phyloP scores from a whole-genome alignment of 306 rosid genomes.

The Sicyos baderoa region DNA sequence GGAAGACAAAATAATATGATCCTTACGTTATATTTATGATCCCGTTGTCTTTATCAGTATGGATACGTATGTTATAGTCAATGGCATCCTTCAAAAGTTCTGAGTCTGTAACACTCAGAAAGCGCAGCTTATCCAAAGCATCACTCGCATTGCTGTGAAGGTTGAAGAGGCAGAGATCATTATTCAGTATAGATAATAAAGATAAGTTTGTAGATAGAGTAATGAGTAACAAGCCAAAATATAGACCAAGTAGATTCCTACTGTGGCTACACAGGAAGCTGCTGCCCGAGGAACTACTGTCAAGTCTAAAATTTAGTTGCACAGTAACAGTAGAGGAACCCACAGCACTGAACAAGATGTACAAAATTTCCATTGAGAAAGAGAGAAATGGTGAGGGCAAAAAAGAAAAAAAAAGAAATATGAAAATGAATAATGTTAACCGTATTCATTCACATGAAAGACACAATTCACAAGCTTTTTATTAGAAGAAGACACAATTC shows the following conservation, averaged over 20 bases:
- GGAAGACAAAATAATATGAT: background rate
- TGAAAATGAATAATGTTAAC: background rate
- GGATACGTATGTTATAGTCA: conserved; percentile 77
- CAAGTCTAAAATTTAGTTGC: background rate
- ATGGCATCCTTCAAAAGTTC: conserved; percentile 61
- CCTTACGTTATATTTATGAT: conserved; percentile 65
- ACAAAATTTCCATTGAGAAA: background rate
- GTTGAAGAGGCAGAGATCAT: background rate
- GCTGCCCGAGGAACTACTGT: background rate
- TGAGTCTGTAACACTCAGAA: conserved; percentile 76
- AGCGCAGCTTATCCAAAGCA: conserved; percentile 93
- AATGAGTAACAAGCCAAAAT: background rate
- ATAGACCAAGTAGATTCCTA: background rate
- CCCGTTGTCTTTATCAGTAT: conserved; percentile 79
- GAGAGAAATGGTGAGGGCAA: background rate
- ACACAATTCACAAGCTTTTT: background rate
- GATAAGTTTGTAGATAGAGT: background rate
- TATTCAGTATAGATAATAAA: conserved; percentile 8
- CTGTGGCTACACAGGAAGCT: background rate
- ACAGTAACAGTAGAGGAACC: background rate
- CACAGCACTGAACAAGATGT: background rate
- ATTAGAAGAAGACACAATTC: no score
- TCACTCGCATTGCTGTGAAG: conserved; percentile 85
- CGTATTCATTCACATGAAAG: background rate
- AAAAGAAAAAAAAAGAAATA: background rate